These are phyloP conservation scores for Claviceps digitariae DNA, from an alignment of 2,329 filamentous ascomycete genomes.

Conservation along the genomic window DNA sequence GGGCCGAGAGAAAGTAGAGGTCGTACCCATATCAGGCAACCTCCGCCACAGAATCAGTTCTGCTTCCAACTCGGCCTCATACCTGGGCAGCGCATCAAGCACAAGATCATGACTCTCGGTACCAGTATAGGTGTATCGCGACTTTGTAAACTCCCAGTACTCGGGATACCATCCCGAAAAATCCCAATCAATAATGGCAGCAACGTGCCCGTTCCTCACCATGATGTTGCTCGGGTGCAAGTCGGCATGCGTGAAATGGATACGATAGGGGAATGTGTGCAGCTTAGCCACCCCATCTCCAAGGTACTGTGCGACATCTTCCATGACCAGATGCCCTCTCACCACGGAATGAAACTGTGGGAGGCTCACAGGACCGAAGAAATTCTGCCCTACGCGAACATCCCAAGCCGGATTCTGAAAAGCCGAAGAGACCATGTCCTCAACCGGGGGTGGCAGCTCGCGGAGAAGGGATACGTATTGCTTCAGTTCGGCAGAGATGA, in stretches of 20 bases:
- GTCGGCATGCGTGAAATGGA: conserved; percentile 15
- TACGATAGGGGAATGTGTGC: conserved; percentile 12
- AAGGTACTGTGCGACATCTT: conserved; percentile 12
- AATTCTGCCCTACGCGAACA: conserved; percentile 12
- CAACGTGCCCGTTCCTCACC: conserved; percentile 12
- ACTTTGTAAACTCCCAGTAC: conserved; percentile 18
- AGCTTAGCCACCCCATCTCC: conserved; percentile 12
- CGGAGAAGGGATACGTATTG: conserved; percentile 12
- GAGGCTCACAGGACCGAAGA: conserved; percentile 14
- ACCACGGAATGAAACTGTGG: conserved; percentile 14
- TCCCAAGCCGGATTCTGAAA: conserved; percentile 13
- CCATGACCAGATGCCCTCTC: conserved; percentile 11
- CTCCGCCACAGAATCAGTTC: conserved; percentile 12
- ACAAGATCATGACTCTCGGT: conserved; percentile 10
- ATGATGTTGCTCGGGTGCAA: conserved; percentile 16
- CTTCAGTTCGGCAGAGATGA: conserved; percentile 13
- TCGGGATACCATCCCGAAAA: conserved; percentile 23
- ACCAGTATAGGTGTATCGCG: conserved; percentile 12
- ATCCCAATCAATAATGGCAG: conserved; percentile 18
- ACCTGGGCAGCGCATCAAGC: conserved; percentile 10
- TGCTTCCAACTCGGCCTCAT: conserved; percentile 13
- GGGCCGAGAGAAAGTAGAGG: background rate
- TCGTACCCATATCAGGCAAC: conserved; percentile 10
- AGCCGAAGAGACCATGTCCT: conserved; percentile 13
- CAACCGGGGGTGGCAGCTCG: conserved; percentile 11